Percentiles rank a stretch among this genome's conserved stretches.
Evolutionary conservation across 345 rosid genomes (phyloP).

Genomic region (Populus tremula): DNA sequence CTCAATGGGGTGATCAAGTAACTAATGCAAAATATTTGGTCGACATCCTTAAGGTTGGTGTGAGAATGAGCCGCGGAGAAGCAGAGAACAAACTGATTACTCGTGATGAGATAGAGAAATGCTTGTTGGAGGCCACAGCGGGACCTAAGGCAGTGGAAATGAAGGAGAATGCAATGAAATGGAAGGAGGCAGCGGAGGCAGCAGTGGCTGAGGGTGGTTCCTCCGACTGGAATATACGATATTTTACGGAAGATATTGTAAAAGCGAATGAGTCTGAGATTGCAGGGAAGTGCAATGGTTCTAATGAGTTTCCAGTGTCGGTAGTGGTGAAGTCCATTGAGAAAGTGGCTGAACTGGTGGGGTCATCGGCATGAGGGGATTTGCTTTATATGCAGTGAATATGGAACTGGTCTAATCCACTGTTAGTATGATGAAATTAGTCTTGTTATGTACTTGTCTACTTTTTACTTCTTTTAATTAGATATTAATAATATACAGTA

Average conservation of each 20-base stretch:
- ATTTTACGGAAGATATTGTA: conserved; percentile 57
- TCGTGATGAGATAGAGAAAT: conserved; percentile 64
- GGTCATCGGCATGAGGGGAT: no score
- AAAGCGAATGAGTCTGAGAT: conserved; percentile 22
- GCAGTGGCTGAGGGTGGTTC: conserved; percentile 82
- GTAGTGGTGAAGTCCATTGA: no score
- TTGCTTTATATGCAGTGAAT: no score
- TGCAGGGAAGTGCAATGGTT: neutral
- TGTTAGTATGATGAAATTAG: no score
- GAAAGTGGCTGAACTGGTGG: no score
- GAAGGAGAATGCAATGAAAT: conserved; percentile 55
- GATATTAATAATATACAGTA: no score
- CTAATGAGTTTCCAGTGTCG: no score
- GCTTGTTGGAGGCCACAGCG: conserved; percentile 47
- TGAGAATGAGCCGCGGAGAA: conserved; percentile 66
- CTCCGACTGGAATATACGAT: conserved; percentile 54
- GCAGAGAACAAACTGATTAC: conserved; percentile 50
- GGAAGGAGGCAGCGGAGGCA: conserved; percentile 66
- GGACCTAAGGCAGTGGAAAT: conserved; percentile 56
- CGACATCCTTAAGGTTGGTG: conserved; percentile 59
- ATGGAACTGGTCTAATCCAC: no score
- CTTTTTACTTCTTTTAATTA: no score
- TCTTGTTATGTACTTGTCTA: no score
- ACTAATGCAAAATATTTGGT: conserved; percentile 64
- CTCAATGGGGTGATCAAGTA: conserved; percentile 90